Percentiles rank a stretch among this genome's conserved stretches.
These are phyloP conservation scores for Solanum hybrid DNA, from an alignment of 305 asterid genomes.

Conservation along the genomic window DNA sequence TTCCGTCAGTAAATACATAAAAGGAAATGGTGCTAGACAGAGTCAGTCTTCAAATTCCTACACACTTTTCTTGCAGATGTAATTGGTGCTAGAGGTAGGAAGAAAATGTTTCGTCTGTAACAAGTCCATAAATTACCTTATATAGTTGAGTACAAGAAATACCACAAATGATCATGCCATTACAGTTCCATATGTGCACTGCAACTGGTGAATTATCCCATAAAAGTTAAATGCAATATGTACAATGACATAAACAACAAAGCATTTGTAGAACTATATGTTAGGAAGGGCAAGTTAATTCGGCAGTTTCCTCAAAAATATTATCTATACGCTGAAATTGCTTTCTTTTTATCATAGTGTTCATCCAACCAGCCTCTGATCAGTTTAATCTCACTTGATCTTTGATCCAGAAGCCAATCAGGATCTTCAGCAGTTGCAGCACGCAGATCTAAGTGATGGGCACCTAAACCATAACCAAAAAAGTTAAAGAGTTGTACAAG, in stretches of 20 bases:
- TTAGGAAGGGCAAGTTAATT: not conserved
- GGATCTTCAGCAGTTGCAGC: conserved; percentile 68
- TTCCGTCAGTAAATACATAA: not conserved
- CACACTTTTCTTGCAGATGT: not conserved
- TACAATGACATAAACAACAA: not conserved
- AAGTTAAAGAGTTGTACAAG: not conserved
- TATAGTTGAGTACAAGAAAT: not conserved
- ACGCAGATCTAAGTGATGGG: conserved; percentile 89
- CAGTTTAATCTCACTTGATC: conserved; percentile 50
- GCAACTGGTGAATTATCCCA: not conserved
- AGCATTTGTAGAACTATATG: not conserved
- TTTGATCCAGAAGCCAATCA: conserved; percentile 73
- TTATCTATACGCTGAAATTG: conserved; percentile 23
- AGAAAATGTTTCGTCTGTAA: not conserved
- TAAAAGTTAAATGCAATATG: not conserved
- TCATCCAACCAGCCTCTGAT: conserved; percentile 59
- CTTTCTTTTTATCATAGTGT: conserved; percentile 30
- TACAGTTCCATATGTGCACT: not conserved
- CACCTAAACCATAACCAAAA: conserved; percentile 36
- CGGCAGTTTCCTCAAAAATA: not conserved
- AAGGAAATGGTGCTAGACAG: not conserved
- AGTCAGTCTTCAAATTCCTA: not conserved
- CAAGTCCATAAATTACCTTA: not conserved
- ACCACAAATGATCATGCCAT: not conserved
- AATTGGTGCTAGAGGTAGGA: not conserved